Evolutionary conservation across 75 land plant genomes (phyloP).

Genomic region (Ceratopteris richardii): DNA sequence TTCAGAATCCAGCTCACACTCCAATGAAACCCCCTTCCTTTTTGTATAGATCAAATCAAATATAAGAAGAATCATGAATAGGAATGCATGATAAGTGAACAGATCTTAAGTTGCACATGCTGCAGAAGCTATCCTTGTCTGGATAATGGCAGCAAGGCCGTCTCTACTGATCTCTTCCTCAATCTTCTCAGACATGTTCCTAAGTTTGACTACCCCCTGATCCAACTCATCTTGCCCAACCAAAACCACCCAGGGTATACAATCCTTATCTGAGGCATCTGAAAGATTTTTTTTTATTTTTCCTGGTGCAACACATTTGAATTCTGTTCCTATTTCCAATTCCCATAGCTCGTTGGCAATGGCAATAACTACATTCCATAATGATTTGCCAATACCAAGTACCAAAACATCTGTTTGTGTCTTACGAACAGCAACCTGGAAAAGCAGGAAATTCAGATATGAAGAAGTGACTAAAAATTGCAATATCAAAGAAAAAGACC

Average conservation of each 20-base stretch:
- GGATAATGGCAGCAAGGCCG: conserved; percentile 34
- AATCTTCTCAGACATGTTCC: conserved; percentile 26
- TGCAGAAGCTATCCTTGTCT: too few species aligned
- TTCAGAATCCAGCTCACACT: too few species aligned
- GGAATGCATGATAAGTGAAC: too few species aligned
- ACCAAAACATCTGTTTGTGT: conserved; percentile 66
- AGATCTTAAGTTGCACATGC: too few species aligned
- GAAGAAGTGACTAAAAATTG: too few species aligned
- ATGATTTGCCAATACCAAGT: conserved; percentile 37
- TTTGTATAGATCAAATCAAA: too few species aligned
- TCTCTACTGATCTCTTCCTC: conserved; percentile 35
- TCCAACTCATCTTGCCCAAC: conserved; percentile 54
- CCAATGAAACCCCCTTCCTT: too few species aligned
- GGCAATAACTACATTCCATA: conserved; percentile 31
- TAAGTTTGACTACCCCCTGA: conserved; percentile 45
- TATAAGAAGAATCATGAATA: too few species aligned
- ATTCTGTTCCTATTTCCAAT: conserved; percentile 58
- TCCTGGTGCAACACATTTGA: conserved; percentile 1
- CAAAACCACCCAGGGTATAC: conserved; percentile 62
- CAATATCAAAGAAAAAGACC: background rate
- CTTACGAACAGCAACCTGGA: conserved; percentile 18
- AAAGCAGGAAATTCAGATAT: background rate
- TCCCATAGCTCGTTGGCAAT: conserved; percentile 61
- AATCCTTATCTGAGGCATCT: conserved; percentile 21
- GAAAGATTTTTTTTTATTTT: conserved; percentile 41